Conservation (phyloP, 371 early-diverging fungal species). For the Syncephalastrum contaminatum region DNA sequence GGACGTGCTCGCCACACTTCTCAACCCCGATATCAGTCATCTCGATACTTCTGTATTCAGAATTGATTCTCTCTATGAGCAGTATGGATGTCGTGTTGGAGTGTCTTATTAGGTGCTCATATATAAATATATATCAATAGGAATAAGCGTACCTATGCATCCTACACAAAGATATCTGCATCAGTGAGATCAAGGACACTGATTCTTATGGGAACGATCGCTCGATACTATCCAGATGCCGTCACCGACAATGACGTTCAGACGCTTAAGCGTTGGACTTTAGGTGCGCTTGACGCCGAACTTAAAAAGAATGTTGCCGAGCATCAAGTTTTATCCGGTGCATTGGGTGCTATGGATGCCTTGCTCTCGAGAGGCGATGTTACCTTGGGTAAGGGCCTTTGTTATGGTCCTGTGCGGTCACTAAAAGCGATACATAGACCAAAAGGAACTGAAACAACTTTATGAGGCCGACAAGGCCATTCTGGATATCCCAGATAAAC, state of each 20-base stretch:
- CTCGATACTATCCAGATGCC: constrained; percentile 30
- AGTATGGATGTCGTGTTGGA: constrained; percentile 26
- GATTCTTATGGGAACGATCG: constrained; percentile 35
- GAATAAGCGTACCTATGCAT: no score
- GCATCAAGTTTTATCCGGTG: constrained; percentile 32
- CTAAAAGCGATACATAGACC: constrained; percentile 5
- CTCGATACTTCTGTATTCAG: constrained; percentile 28
- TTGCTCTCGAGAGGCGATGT: constrained; percentile 27
- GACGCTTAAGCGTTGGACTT: constrained; percentile 37
- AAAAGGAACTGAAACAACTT: constrained; percentile 28
- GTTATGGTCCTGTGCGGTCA: neutral
- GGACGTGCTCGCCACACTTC: constrained; percentile 16
- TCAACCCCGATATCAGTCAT: constrained; percentile 15
- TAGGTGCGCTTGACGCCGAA: constrained; percentile 19
- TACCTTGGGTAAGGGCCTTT: neutral
- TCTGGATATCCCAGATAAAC: constrained; percentile 46
- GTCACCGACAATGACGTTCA: constrained; percentile 18
- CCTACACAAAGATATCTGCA: no score
- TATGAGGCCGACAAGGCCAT: constrained; percentile 32
- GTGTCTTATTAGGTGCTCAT: no score
- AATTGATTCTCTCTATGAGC: constrained; percentile 65
- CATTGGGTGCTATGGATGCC: constrained; percentile 39
- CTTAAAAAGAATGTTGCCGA: constrained; percentile 26
- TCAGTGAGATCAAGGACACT: no score
- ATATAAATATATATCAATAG: no score